These are phyloP conservation scores for Paragyromitra xinjiangensis DNA, from an alignment of 495 filamentous ascomycete species.

Conservation along the genomic window DNA sequence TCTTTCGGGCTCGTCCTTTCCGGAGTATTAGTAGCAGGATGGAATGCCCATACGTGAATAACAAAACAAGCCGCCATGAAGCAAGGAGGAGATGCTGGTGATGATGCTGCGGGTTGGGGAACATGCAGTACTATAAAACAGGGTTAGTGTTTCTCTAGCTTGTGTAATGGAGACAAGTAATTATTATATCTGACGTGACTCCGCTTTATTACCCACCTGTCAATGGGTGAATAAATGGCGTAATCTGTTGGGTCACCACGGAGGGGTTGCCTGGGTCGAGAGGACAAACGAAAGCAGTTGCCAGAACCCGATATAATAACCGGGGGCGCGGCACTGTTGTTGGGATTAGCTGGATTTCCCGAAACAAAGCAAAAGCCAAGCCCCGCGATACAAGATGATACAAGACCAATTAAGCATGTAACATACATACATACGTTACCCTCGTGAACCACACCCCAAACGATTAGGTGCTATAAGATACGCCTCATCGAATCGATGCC, in stretches of 20 bases:
- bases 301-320: constrained; percentile 53
- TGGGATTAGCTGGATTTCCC: constrained; percentile 49
- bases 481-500: constrained; percentile 15
- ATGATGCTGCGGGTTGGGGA: constrained; percentile 23
- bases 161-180: constrained; percentile 51
- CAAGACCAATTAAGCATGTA: constrained; percentile 49
- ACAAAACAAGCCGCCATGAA: constrained; percentile 22
- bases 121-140: constrained; percentile 45
- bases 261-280: constrained; percentile 18
- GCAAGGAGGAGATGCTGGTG: constrained; percentile 19
- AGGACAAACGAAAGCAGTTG: constrained; percentile 31
- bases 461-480: constrained; percentile 27
- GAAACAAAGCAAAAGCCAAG: constrained; percentile 52
- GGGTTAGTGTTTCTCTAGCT: constrained; percentile 39
- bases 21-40: constrained; percentile 40
- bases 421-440: constrained; percentile 44
- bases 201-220: constrained; percentile 40
- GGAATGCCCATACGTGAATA: constrained; percentile 29
- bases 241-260: constrained; percentile 34
- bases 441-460: constrained; percentile 16
- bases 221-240: constrained; percentile 42
- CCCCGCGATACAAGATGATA: constrained; percentile 41
- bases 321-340: constrained; percentile 33
- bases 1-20: constrained; percentile 28
- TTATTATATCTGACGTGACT: constrained; percentile 52